phyloP scores from a whole-genome alignment of 768 basidiomycete species.

The Leucogyrophana mollusca region DNA sequence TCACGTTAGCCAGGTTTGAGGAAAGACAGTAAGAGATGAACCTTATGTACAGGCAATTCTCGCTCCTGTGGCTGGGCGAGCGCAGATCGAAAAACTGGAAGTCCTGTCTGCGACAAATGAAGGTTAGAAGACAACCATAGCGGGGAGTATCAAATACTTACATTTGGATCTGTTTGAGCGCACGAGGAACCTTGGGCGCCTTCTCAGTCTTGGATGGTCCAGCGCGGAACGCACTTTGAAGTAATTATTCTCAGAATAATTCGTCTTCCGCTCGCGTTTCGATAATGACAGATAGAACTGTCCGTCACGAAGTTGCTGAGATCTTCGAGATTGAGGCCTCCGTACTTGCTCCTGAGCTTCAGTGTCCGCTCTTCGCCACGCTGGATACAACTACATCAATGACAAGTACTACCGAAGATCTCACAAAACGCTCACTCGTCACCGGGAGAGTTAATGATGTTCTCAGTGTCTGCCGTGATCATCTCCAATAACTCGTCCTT shows the following conservation, averaged over 20 bases:
- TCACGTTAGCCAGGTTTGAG: not conserved
- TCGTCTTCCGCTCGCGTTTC: conserved; percentile 91
- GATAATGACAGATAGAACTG: conserved; percentile 82
- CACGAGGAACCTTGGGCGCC: conserved; percentile 76
- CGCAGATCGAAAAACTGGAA: conserved; percentile 93
- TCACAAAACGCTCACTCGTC: conserved; percentile 55
- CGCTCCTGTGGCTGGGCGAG: conserved; percentile 82
- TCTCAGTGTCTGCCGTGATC: conserved; percentile 97
- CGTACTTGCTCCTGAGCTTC: conserved; percentile 89
- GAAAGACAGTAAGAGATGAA: conserved; percentile 19
- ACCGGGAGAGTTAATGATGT: conserved; percentile 75
- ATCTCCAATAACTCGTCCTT: conserved; percentile 98
- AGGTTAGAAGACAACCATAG: not conserved
- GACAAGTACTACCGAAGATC: not conserved
- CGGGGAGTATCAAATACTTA: conserved; percentile 34
- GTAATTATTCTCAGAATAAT: conserved; percentile 94
- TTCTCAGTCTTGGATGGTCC: conserved; percentile 81
- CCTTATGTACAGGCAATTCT: conserved; percentile 81
- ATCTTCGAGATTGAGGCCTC: conserved; percentile 71
- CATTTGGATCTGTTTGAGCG: conserved; percentile 87
- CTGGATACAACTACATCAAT: conserved; percentile 21
- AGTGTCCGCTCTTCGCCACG: conserved; percentile 89
- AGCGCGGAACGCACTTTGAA: conserved; percentile 85
- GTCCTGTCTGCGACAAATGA: conserved; percentile 64
- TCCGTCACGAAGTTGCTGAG: too few relatives aligned